Percentiles rank a stretch among this genome's conserved stretches.
Evolutionary conservation across 139 green algal species (phyloP).

Genomic region (Picochlorum costavermella): DNA sequence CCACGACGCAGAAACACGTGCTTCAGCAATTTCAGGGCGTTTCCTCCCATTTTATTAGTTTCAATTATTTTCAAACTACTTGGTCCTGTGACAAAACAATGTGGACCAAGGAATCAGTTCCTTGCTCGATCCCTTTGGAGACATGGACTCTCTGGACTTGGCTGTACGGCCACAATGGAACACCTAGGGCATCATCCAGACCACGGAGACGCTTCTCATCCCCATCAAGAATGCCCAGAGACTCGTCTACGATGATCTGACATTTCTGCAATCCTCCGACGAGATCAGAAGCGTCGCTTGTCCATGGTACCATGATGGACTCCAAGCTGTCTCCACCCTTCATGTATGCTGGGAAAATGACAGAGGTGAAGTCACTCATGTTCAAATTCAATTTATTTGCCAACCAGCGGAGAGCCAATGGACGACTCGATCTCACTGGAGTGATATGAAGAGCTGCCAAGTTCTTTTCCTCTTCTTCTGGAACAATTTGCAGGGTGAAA

Average conservation of each 20-base stretch:
- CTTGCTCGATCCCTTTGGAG: no score
- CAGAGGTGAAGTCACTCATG: slow-evolving; percentile 37
- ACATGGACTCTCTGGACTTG: background rate
- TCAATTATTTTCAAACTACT: background rate
- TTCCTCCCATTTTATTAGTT: background rate
- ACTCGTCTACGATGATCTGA: background rate
- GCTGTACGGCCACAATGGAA: background rate
- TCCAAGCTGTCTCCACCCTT: background rate
- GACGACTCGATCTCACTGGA: slow-evolving; percentile 56
- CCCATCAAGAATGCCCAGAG: background rate
- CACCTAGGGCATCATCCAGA: background rate
- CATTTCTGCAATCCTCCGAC: slow-evolving; percentile 5
- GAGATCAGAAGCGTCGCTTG: slow-evolving; percentile 6
- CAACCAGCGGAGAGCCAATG: slow-evolving; percentile 70
- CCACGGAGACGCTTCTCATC: background rate
- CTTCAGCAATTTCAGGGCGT: background rate
- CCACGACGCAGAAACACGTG: background rate
- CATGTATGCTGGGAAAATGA: slow-evolving; percentile 20
- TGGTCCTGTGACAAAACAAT: background rate
- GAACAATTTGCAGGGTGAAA: slow-evolving; percentile 37
- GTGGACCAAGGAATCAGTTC: background rate
- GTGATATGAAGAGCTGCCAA: slow-evolving; percentile 65
- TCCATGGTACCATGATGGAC: slow-evolving; percentile 5
- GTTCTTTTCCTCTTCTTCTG: slow-evolving; percentile 11
- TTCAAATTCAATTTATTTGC: slow-evolving; percentile 36